phyloP scores from a whole-genome alignment of 345 rosid genomes.

The Durio zibethinus region DNA sequence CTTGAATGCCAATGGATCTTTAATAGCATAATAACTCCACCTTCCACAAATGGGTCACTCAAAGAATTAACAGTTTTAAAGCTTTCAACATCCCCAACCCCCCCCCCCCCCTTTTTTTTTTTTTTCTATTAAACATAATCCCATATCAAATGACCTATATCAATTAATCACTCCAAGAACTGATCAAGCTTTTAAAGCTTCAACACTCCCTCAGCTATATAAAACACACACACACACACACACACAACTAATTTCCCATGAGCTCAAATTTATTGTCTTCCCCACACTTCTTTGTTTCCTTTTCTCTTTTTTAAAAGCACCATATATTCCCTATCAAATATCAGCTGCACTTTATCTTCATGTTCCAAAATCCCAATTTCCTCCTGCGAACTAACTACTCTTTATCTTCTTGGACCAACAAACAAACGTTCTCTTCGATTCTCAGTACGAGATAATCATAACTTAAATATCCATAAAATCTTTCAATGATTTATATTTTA shows the following conservation, averaged over 20 bases:
- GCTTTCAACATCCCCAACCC: conserved; percentile 18
- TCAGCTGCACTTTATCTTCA: background rate
- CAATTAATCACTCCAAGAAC: conserved; percentile 16
- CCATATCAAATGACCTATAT: conserved; percentile 4
- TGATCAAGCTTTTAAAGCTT: conserved; percentile 43
- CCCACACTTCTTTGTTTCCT: background rate
- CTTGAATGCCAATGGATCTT: conserved; percentile 37
- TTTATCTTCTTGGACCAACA: background rate
- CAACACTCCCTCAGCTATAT: conserved; percentile 29
- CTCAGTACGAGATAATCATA: background rate
- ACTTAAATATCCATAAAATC: background rate
- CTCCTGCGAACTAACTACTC: background rate
- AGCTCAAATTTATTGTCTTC: conserved; percentile 20
- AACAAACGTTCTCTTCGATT: background rate
- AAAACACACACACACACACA: conserved; percentile 8
- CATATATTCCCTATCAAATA: background rate
- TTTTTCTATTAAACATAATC: conserved; percentile 7
- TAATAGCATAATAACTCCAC: conserved; percentile 40
- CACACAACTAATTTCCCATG: conserved; percentile 22
- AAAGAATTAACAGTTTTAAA: conserved; percentile 11
- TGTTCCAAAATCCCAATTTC: conserved; percentile 9
- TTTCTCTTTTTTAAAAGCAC: background rate
- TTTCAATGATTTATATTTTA: background rate
- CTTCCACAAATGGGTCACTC: conserved; percentile 47
- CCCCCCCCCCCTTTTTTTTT: too few species aligned